Evolutionary conservation across 2,329 filamentous ascomycete species (phyloP), one percentile per base, ranked within the genome.

Genomic region (Zymoseptoria pseudotritici): DNA sequence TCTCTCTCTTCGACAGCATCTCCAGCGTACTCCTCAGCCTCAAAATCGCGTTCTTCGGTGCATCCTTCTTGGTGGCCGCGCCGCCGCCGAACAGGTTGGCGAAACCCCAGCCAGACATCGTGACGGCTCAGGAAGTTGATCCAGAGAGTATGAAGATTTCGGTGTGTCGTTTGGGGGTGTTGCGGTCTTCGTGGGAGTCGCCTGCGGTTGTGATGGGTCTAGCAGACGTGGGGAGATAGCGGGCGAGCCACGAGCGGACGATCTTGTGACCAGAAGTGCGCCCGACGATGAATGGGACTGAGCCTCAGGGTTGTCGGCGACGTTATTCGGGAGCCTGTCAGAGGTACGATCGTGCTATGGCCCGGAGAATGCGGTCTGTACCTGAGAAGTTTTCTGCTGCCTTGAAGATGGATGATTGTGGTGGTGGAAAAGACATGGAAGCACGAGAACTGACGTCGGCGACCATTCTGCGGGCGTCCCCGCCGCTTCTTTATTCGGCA

Each of bases 1-100:
- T 89, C 81, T 97, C 92, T 62, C 93, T 84, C 83, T 99, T 99
- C 79, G 95, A 91, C 73, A 99, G 83, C 92, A 97, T 97, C 70
- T 97, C 93, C 52, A 97, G 83, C 79, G 97, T 93, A 71, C 88
- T 84, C 69, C 94, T 86, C 72, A 99, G 80, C 62, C 84, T 85
- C 59, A 99, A 82, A 71, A 99, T 99, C 68, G 94, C 94, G 80
- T 96, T 94, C 83, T 99, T 99, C 60, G 94, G 91, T 62, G 86
- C 88, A 79, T 97, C 91, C 80, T 95, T 96, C 82, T 91, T 90
- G 79, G 91, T 87, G 69, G 87, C 86, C 70, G 85, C 84, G 57
- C 71, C 70, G 77, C 93, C 91, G 75, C 97, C 96, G 91, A 92
- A 97, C 3, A 72, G 65, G 79, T 88, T 86, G 88, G 89, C 75